phyloP scores from a whole-genome alignment of 2,329 filamentous ascomycete species.

The Falciphora oryzae region DNA sequence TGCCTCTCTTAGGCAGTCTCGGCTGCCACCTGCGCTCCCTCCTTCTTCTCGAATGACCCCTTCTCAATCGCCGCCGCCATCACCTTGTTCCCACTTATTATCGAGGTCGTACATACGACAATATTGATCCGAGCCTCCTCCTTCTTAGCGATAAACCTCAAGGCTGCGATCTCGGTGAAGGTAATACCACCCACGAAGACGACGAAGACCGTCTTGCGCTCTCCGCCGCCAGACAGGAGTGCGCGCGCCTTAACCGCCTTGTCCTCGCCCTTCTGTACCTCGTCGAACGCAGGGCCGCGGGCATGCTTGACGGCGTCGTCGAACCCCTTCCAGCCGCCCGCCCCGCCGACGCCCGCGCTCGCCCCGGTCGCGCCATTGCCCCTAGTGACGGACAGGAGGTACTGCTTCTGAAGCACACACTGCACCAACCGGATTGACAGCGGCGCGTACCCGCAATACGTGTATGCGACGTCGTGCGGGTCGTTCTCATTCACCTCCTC shows the following conservation, averaged over 20 bases:
- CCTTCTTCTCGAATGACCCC: constrained; percentile 44
- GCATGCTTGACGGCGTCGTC: constrained; percentile 88
- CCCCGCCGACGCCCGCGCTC: constrained; percentile 40
- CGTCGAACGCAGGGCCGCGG: constrained; percentile 83
- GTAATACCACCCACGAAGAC: constrained; percentile 97
- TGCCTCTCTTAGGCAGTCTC: background rate
- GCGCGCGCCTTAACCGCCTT: constrained; percentile 84
- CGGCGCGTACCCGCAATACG: constrained; percentile 95
- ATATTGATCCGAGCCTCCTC: constrained; percentile 66
- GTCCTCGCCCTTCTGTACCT: constrained; percentile 86
- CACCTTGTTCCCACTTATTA: constrained; percentile 83
- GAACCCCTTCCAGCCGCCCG: constrained; percentile 86
- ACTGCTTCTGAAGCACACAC: constrained; percentile 85
- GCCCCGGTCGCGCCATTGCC: constrained; percentile 44
- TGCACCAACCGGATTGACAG: constrained; percentile 88
- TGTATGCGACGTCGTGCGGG: constrained; percentile 93
- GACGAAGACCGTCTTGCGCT: constrained; percentile 84
- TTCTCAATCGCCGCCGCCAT: constrained; percentile 81
- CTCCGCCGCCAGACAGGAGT: constrained; percentile 68
- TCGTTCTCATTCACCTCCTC: constrained; percentile 96
- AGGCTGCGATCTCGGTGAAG: constrained; percentile 89
- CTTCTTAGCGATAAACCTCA: constrained; percentile 83
- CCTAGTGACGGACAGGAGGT: constrained; percentile 66
- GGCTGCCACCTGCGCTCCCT: background rate
- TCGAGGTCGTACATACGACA: constrained; percentile 86